A percentile compares a stretch with the other conserved stretches of the same genome.
Evolutionary conservation across 352 stramenopile genomes (phyloP).

Genomic region (Aphanomyces astaci): DNA sequence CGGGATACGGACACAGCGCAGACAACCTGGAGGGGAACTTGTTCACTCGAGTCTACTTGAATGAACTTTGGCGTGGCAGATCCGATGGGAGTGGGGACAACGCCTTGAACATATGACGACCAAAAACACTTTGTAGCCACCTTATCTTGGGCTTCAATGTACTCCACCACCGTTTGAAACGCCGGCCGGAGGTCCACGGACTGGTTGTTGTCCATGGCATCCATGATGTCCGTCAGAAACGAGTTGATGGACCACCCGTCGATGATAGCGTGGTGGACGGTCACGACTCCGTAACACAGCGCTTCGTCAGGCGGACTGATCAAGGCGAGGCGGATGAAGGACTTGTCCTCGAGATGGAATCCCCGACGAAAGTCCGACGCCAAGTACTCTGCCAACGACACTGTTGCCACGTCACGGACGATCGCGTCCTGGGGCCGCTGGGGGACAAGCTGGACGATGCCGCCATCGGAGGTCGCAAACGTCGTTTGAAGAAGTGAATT

Average conservation of each 20-base stretch:
- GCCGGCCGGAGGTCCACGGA: background rate
- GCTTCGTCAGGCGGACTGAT: no score
- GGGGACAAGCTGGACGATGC: background rate
- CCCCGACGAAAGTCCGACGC: background rate
- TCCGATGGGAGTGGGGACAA: background rate
- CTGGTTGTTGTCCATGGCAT: background rate
- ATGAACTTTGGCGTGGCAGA: background rate
- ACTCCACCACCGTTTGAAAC: background rate
- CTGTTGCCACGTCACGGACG: background rate
- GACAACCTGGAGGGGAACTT: background rate
- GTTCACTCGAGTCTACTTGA: background rate
- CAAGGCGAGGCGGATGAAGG: background rate
- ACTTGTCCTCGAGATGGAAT: background rate
- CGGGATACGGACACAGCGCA: no score
- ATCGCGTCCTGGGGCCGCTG: background rate
- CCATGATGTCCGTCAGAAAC: background rate
- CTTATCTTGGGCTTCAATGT: conserved; percentile 1
- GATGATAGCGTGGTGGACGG: background rate
- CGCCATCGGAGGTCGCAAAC: conserved; percentile 3
- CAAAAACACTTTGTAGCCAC: background rate
- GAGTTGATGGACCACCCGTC: background rate
- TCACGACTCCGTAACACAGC: no score
- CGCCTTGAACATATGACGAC: background rate
- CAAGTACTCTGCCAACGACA: background rate
- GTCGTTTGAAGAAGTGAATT: background rate